phyloP scores from a whole-genome alignment of 2,329 filamentous ascomycete genomes.

The Paracoccidioides lutzii region DNA sequence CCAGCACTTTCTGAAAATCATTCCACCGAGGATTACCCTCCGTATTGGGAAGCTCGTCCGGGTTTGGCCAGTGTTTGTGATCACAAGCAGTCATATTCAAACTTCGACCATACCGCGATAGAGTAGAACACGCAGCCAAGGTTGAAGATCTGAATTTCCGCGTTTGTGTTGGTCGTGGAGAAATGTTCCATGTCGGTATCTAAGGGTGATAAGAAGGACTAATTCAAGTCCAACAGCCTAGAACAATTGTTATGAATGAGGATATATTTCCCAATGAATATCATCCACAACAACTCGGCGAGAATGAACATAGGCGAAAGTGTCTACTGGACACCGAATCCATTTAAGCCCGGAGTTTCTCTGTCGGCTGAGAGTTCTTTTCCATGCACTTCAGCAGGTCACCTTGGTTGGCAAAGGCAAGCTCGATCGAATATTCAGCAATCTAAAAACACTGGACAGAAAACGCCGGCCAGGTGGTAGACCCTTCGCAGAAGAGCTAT shows the following conservation, averaged over 20 bases:
- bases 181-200: constrained; percentile 4
- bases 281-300: constrained; percentile 1
- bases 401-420: constrained; percentile 1
- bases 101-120: constrained; percentile 4
- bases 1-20: constrained; percentile 7
- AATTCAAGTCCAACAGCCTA: background rate
- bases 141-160: background rate
- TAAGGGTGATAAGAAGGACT: background rate
- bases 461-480: background rate
- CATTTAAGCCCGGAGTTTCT: background rate
- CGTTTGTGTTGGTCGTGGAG: background rate
- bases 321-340: background rate
- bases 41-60: constrained; percentile 5
- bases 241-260: constrained; percentile 1
- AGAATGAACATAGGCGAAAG: constrained; percentile 4
- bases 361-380: background rate
- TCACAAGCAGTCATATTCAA: constrained; percentile 8
- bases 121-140: constrained; percentile 3
- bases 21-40: constrained; percentile 4
- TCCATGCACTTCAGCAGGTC: constrained; percentile 1
- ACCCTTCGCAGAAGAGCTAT: background rate
- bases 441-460: background rate
- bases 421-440: background rate
- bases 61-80: background rate
- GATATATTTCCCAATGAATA: background rate